Conservation (phyloP, 176 grass and related monocot species). For the Oryza meridionalis region DNA sequence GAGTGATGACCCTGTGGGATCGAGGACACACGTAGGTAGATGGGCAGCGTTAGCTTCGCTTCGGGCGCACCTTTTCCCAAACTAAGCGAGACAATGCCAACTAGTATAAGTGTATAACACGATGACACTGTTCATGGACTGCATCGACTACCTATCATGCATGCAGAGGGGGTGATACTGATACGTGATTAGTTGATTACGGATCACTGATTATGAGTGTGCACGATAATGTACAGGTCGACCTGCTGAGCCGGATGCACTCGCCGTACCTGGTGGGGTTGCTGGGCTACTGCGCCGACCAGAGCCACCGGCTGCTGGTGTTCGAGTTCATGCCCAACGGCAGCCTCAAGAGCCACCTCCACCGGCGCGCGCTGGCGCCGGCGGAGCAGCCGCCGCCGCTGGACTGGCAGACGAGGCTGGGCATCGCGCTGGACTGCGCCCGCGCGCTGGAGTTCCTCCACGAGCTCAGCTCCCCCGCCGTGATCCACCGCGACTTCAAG, state of each 20-base stretch:
- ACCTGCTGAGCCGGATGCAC: conserved; percentile 84
- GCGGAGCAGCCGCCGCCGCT: conserved; percentile 37
- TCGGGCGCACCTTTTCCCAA: not conserved
- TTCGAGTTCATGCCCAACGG: conserved; percentile 96
- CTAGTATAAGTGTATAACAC: too few relatives aligned
- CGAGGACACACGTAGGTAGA: not conserved
- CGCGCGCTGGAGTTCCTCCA: conserved; percentile 92
- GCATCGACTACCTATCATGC: too few relatives aligned
- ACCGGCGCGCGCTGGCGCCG: conserved; percentile 4
- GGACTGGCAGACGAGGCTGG: conserved; percentile 78
- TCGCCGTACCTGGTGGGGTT: conserved; percentile 74
- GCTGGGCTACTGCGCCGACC: conserved; percentile 95
- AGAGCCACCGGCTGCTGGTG: conserved; percentile 86
- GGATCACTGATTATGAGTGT: too few relatives aligned
- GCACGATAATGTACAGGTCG: conserved; percentile 54
- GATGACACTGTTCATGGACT: too few relatives aligned
- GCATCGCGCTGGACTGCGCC: conserved; percentile 90
- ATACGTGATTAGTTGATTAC: too few relatives aligned
- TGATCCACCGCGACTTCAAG: conserved; percentile 98
- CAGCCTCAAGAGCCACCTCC: conserved; percentile 84
- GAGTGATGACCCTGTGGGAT: not conserved
- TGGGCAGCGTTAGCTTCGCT: not conserved
- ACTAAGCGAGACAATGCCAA: not conserved
- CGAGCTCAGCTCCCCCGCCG: conserved; percentile 73
- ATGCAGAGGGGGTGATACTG: too few relatives aligned